Base-by-base conservation (phyloP, 495 filamentous ascomycete genomes). In the Penicillium turbatum region DNA sequence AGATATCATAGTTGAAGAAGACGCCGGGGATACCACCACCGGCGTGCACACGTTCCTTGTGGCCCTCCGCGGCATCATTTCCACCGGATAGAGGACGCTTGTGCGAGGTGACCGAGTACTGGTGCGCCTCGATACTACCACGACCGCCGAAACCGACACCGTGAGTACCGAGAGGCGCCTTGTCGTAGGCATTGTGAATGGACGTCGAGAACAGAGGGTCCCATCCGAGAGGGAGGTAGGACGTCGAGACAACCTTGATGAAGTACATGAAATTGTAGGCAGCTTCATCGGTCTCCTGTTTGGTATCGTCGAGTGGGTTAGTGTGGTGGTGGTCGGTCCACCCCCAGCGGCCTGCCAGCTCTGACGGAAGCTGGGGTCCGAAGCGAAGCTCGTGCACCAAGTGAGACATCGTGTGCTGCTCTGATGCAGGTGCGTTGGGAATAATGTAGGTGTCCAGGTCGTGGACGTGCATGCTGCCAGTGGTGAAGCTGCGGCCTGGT, bases 261-360 rank as follows among this genome's bases (percentile, higher is more conserved):
- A 97, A 99, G 76, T 99, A 99, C 92, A 97, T 96, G 66, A 85
- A 99, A 71, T 96, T 99, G 78, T 79, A 97, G 35, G 85, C 86
- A 45, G 87, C 82, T 58, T 96, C 90, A 19, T 83, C 72, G 9
- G 92, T 92, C 39, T 73, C 66, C 76, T 97, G 92, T 58, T 78
- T 71, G 8, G 87, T 89, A 43, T 76, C 77, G 60, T 99, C 95
- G n/a, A 99, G 80, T 2, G 93, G 93, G 69, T 97, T 97, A 27
- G 86, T 67, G 70, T 96, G 89, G 69, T 95, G 89, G 69, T 95
- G 89, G 65, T 90, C 92, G 12, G 87, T 89, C 90, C 89, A 95
- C 17, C 84, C 82, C 77, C 85, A 85, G 61, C 80, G 74, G 27
- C 68, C 65, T 12, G 79, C 74, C n/a, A 95, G 69, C 31, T 79